Evolutionary conservation across 202 grass and related monocot species (phyloP), one percentile per base, ranked within the genome.

Genomic region (Musa balbisiana): DNA sequence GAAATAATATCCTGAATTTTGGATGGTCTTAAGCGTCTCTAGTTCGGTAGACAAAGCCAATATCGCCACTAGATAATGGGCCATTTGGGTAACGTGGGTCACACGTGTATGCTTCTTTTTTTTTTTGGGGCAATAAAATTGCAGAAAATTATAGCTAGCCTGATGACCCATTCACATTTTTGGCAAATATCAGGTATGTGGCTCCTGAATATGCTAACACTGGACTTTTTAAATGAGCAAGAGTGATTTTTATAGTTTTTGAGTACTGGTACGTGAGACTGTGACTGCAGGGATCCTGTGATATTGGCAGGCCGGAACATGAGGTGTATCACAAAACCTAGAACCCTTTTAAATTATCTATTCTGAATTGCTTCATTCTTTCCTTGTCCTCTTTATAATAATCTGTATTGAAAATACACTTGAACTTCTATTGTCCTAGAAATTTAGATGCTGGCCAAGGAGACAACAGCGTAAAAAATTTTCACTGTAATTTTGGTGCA

Each of bases 121-220:
- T 14, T 16, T 14, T 58, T 14, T 11, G n/a, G n/a, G 2, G 55
- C 55, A 58, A 11, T 58, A 58, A 14, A 16, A 13, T 11, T n/a
- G n/a, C n/a, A n/a, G n/a, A n/a, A n/a, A n/a, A n/a, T n/a, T 14
- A 58, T 13, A 14, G 12, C n/a, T n/a, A n/a, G n/a, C n/a, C n/a
- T n/a, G 12, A 2, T 8, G 17, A 2, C 17, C 17, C 55, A 58
- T 58, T 14, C 12, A 2, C 10, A n/a, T n/a, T 58, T 13, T 16
- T 58, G 12, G 17, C 17, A 11, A 62, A 49, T 1, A 84, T 60
- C 71, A 96, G 92, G 81, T 96, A 96, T 51, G 92, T 96, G 55
- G 92, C 92, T 55, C 92, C 92, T 43, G 93, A 97, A 73, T 97
- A 97, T 66, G 90, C 93, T 79, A 92, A 97, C 73, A 91, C 93